Percentiles rank a stretch among this genome's conserved stretches.
phyloP scores from a whole-genome alignment of 2,329 filamentous ascomycete genomes.

The Pseudocercospora cruenta region DNA sequence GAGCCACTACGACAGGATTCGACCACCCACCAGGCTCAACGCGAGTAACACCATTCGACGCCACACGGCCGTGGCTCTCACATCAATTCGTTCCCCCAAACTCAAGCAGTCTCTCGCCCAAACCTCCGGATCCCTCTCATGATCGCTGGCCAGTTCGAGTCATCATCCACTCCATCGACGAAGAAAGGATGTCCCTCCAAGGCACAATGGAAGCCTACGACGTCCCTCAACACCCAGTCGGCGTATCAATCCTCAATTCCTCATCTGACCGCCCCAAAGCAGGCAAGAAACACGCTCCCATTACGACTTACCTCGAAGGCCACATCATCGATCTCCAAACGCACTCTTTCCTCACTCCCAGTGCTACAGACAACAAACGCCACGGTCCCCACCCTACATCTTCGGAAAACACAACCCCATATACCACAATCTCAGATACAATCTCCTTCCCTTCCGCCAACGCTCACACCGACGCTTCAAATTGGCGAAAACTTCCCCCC shows the following conservation, averaged over 20 bases:
- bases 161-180: constrained; percentile 65
- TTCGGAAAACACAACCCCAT: constrained; percentile 25
- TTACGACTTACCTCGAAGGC: constrained; percentile 69
- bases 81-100: constrained; percentile 33
- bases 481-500: constrained; percentile 54
- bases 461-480: constrained; percentile 49
- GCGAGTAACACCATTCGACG: constrained; percentile 33
- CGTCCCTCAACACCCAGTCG: constrained; percentile 55
- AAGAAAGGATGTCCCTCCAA: constrained; percentile 62
- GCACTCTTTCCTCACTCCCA: constrained; percentile 55
- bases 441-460: constrained; percentile 52
- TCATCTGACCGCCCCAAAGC: constrained; percentile 32
- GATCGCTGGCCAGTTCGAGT: constrained; percentile 71
- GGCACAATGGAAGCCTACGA: constrained; percentile 74
- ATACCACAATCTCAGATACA: constrained; percentile 26
- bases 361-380: constrained; percentile 39
- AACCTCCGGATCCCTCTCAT: constrained; percentile 40
- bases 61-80: constrained; percentile 45
- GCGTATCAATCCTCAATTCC: constrained; percentile 31
- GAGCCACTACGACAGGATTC: constrained; percentile 23
- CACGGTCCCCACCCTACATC: constrained; percentile 20
- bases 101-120: constrained; percentile 9
- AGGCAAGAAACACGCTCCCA: constrained; percentile 54
- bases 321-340: constrained; percentile 66
- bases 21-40: constrained; percentile 37